Conservation (phyloP, 257 asterid species). For the Solanum tarapatanum region DNA sequence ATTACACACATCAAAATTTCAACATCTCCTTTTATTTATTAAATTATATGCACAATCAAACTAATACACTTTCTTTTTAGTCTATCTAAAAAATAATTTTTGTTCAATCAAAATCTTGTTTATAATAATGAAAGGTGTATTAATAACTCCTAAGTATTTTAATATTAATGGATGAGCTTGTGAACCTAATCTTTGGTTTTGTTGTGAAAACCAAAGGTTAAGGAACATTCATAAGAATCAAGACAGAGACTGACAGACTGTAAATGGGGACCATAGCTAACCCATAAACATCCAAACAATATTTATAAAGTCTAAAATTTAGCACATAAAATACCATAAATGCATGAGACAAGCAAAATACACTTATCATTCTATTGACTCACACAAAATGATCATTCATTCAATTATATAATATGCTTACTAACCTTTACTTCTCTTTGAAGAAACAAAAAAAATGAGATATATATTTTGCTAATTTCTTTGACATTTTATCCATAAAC, state of each 20-base stretch:
- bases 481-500: neutral
- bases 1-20: neutral
- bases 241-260: conserved; percentile 80
- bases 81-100: neutral
- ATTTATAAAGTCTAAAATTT: neutral
- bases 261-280: conserved; percentile 50
- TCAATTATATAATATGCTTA: neutral
- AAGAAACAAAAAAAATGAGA: neutral
- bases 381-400: conserved; percentile 3
- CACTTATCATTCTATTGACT: conserved; percentile 30
- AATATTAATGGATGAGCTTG: neutral
- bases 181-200: conserved; percentile 35
- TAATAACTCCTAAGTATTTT: neutral
- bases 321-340: conserved; percentile 15
- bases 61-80: neutral
- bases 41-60: neutral
- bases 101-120: no score
- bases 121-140: no score
- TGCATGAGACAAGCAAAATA: conserved; percentile 57
- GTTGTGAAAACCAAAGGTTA: conserved; percentile 12
- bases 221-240: conserved; percentile 44
- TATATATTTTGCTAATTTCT: neutral
- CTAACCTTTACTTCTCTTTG: neutral
- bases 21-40: neutral
- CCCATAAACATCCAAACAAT: neutral